Evolutionary conservation across 1,139 yeast species (phyloP).

Genomic region (Taphrina deformans): DNA sequence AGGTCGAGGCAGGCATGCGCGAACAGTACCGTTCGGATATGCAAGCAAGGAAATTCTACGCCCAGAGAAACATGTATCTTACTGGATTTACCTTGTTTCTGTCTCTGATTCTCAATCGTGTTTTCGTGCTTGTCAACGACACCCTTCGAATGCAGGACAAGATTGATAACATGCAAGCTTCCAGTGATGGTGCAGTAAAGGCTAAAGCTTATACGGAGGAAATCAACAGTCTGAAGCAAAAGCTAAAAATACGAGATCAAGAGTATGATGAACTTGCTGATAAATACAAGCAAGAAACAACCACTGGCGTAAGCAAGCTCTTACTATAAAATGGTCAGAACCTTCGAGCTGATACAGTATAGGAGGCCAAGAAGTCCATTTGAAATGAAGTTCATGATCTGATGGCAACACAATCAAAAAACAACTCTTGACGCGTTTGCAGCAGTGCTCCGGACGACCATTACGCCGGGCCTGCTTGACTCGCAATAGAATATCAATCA

Average conservation of each 20-base stretch:
- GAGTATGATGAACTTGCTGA: constrained; percentile 67
- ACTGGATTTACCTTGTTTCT: constrained; percentile 94
- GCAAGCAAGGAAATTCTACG: constrained; percentile 87
- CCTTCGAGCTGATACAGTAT: neutral
- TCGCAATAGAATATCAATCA: no score
- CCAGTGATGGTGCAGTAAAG: constrained; percentile 42
- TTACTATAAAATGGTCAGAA: no score
- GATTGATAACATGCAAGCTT: constrained; percentile 40
- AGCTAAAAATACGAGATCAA: constrained; percentile 50
- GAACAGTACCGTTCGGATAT: constrained; percentile 66
- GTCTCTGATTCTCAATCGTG: constrained; percentile 79
- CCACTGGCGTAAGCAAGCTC: constrained; percentile 26
- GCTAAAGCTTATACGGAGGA: constrained; percentile 43
- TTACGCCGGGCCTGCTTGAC: no score
- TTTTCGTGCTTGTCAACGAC: constrained; percentile 79
- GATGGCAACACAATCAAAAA: no score
- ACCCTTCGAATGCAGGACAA: constrained; percentile 63
- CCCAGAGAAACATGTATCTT: constrained; percentile 94
- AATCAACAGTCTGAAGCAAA: constrained; percentile 53
- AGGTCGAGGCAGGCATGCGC: constrained; percentile 38
- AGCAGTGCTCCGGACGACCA: no score
- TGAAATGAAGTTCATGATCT: no score
- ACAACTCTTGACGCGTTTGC: no score
- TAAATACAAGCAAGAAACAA: constrained; percentile 55
- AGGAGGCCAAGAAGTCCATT: constrained; percentile 11